Evolutionary conservation across 768 basidiomycete genomes (phyloP), one percentile per base, ranked within the genome.

Genomic region (Leccinum rimulosum): DNA sequence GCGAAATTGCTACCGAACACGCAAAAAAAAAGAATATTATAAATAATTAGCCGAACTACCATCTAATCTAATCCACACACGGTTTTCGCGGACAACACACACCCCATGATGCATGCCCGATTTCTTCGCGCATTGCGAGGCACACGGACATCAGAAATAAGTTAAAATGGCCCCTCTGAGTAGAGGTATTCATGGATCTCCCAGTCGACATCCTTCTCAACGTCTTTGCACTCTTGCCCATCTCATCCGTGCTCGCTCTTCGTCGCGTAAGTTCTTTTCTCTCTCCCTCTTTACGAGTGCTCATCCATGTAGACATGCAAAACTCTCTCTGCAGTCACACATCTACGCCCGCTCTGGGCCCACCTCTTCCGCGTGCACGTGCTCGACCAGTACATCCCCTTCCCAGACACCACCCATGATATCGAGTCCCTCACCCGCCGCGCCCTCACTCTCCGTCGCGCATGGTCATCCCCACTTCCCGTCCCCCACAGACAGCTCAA

Each of bases 291-390:
- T 22, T 22, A 22, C 22, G 22, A 25, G 25, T 25, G 22, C 12
- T 25, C 19, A 25, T 35, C 51, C 47, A 0, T 12, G 1, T 51
- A 87, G 85, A 80, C 82, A 15, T 84, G 75, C 68, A 81, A 71
- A 58, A 60, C 62, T 3, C 76, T 85, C 31, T 59, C 65, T 28
- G 67, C 74, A 4, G 65, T 80, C 17, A 82, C 84, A 0, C 77
- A 74, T n/a, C 66, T 77, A 0, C 81, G 78, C 36, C 70, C 75
- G 43, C 74, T 87, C 43, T 88, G 86, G 86, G 68, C 73, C 7
- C 54, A 72, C 8, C 73, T 83, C 25, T 66, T 87, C 31, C 73
- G 71, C 14, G 69, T 61, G 30, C 75, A 80, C 49, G 71, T 84
- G 38, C 58, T 79, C 51, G 71, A 75, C 8, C 62, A 73, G 27